phyloP scores from a whole-genome alignment of 176 grass and related monocot species.

The Oryza longistaminata region DNA sequence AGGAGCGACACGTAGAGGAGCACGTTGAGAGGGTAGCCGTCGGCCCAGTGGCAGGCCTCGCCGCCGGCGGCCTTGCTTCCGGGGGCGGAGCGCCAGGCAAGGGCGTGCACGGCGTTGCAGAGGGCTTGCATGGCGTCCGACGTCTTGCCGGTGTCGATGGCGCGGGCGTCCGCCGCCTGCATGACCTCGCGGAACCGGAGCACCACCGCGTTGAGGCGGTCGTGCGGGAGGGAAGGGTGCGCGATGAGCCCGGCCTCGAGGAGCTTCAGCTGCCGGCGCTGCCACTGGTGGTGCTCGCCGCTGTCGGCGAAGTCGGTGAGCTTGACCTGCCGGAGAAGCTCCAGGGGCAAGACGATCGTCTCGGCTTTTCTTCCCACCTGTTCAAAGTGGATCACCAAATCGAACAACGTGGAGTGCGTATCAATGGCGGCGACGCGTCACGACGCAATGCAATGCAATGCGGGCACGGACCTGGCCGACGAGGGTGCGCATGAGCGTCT shows the following conservation, averaged over 20 bases:
- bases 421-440: neutral
- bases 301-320: conserved; percentile 62
- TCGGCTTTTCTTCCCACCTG: conserved; percentile 66
- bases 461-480: conserved; percentile 65
- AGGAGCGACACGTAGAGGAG: conserved; percentile 83
- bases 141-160: conserved; percentile 85
- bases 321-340: conserved; percentile 93
- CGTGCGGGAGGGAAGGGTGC: conserved; percentile 53
- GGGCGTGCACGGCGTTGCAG: conserved; percentile 55
- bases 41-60: conserved; percentile 78
- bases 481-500: conserved; percentile 90
- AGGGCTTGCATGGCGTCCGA: conserved; percentile 66
- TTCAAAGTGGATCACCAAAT: neutral
- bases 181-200: conserved; percentile 54
- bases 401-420: neutral
- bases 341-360: conserved; percentile 78
- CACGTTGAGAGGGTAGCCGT: conserved; percentile 79
- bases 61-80: conserved; percentile 13
- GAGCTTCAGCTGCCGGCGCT: conserved; percentile 74
- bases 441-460: neutral
- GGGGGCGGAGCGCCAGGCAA: conserved; percentile 51
- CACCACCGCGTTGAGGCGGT: conserved; percentile 40
- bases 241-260: conserved; percentile 68
- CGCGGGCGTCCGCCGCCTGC: conserved; percentile 39
- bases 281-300: conserved; percentile 86